phyloP scores from a whole-genome alignment of 2,329 filamentous ascomycete species.

The Bisporella sp. region DNA sequence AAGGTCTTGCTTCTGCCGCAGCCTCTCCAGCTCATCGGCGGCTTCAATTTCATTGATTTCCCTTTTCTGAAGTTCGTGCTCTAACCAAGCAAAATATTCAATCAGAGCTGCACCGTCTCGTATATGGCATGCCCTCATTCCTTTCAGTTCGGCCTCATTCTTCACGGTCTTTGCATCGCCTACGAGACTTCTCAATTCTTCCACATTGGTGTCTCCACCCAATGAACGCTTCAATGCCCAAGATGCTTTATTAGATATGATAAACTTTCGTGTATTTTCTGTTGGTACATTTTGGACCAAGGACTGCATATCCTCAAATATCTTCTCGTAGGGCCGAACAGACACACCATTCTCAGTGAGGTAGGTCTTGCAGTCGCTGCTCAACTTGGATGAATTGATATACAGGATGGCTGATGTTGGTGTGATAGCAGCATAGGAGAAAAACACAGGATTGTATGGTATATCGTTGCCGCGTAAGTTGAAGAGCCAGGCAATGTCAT shows the following conservation, averaged over 20 bases:
- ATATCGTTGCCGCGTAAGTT: constrained; percentile 94
- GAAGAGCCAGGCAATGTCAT: constrained; percentile 98
- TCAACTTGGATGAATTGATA: constrained; percentile 73
- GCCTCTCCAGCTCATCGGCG: constrained; percentile 81
- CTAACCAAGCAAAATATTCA: constrained; percentile 94
- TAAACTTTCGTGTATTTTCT: constrained; percentile 51
- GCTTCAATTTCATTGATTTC: constrained; percentile 80
- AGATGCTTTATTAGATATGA: constrained; percentile 82
- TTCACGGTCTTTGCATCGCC: constrained; percentile 91
- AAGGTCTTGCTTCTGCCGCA: constrained; percentile 60
- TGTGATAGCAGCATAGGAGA: constrained; percentile 89
- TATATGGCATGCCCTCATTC: constrained; percentile 91
- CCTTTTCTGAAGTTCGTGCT: constrained; percentile 76
- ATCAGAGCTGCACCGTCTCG: constrained; percentile 86
- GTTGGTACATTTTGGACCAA: constrained; percentile 40
- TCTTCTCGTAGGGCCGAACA: constrained; percentile 73
- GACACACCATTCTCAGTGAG: constrained; percentile 62
- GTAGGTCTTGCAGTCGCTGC: constrained; percentile 59
- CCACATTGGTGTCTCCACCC: constrained; percentile 77
- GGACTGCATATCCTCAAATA: constrained; percentile 68
- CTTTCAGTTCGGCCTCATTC: constrained; percentile 80
- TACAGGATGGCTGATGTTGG: constrained; percentile 72
- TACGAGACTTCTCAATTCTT: constrained; percentile 81
- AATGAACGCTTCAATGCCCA: constrained; percentile 87
- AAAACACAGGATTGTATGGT: constrained; percentile 96